A percentile compares a stretch with the other conserved stretches of the same genome.
These are phyloP conservation scores for Alnus glutinosa DNA, from an alignment of 306 rosid genomes.

Conservation along the genomic window DNA sequence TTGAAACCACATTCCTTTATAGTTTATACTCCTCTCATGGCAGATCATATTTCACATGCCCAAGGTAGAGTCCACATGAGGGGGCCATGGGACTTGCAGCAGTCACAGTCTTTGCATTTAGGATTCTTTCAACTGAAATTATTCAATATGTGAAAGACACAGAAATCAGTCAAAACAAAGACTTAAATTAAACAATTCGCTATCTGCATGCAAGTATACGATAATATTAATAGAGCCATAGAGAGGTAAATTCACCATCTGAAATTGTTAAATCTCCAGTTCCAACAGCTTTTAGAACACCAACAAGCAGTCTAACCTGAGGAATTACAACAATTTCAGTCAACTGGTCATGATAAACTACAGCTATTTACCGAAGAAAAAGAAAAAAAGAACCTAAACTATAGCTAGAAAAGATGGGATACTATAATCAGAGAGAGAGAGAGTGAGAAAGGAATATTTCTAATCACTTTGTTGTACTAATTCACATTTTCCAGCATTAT, in stretches of 20 bases:
- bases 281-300: conserved; percentile 83
- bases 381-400: neutral
- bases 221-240: neutral
- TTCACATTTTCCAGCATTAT: neutral
- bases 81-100: conserved; percentile 99
- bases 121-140: conserved; percentile 76
- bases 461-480: neutral
- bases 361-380: neutral
- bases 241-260: conserved; percentile 53
- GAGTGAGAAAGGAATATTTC: neutral
- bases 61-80: conserved; percentile 81
- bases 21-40: conserved; percentile 30
- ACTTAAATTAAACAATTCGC: neutral
- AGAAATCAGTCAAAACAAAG: conserved; percentile 14
- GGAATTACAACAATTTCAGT: conserved; percentile 7
- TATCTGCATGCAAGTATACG: neutral
- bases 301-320: conserved; percentile 91
- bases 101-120: conserved; percentile 67
- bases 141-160: conserved; percentile 14
- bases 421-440: neutral
- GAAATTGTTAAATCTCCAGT: conserved; percentile 58
- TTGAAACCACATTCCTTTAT: conserved; percentile 18
- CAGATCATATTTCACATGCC: conserved; percentile 74
- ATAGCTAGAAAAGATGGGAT: neutral
- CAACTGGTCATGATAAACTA: conserved; percentile 14